Base-by-base conservation (phyloP, 108 stramenopile species). In the Nitzschia putrida region DNA sequence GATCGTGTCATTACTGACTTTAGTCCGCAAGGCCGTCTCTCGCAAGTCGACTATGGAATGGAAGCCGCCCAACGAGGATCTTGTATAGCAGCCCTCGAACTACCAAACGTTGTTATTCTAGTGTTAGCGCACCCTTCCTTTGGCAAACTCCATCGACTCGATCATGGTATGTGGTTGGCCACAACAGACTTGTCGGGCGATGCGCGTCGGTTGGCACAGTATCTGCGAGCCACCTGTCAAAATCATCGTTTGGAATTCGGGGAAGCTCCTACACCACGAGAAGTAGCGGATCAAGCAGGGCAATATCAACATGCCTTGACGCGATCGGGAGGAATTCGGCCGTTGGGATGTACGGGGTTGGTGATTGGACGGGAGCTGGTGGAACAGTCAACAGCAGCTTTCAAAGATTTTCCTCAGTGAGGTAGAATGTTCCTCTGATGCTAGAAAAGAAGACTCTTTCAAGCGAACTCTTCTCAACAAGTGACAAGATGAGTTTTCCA, bases 1-100 rank as follows among this genome's bases (percentile, higher is more conserved):
- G 91, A 92, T 73, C 80, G 88, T 42, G 76, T 73, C 75, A 88
- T 92, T 50, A 86, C 88, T 51, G 85, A 85, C 47, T 92, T 92
- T 65, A 63, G 71, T 39, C 72, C 77, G 43, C 74, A 80, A 3
- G 91, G 91, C 18, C 76, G 86, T 29, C 65, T 92, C n/a, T 59
- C 74, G 26, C 91, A 89, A 64, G 78, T 92, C 8, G 88, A 89
- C 57, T 92, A 92, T 69, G 83, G 88, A 29, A 67, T 81, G 60
- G 80, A 84, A 40, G 91, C 91, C 23, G 69, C 86, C 11, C 44
- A 64, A 20, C 73, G 84, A 29, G 76, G 87, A 44, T 70, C 69
- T 13, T 53, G 73, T 29, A 52, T 71, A 14, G 73, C 29, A 14
- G 64, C 79, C 56, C 6, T 16, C 9, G 38, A 41, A 41, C 14